Evolutionary conservation across 2,329 filamentous ascomycete species (phyloP).

Genomic region (Aspergillus ibericus): DNA sequence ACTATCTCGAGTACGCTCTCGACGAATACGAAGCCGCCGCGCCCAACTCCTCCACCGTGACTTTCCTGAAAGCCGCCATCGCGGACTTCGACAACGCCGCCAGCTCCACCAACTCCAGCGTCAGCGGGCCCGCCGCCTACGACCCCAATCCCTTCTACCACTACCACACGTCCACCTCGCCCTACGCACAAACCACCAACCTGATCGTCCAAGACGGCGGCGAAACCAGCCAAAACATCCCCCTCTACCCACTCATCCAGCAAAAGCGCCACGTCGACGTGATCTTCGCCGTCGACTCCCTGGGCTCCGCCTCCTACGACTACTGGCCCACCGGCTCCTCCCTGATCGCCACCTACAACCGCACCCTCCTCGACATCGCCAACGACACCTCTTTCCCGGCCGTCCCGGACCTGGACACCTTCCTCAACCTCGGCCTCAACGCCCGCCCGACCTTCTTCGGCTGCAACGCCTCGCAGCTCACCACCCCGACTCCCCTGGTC

Average conservation of each 20-base stretch:
- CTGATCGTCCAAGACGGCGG: conserved; percentile 74
- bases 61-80: too few species aligned
- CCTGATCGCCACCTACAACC: conserved; percentile 68
- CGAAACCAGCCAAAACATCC: conserved; percentile 72
- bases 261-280: conserved; percentile 68
- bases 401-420: conserved; percentile 70
- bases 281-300: conserved; percentile 71
- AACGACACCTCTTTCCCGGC: conserved; percentile 69
- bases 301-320: conserved; percentile 62
- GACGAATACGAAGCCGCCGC: too few species aligned
- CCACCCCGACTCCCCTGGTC: conserved; percentile 59
- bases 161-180: conserved; percentile 62
- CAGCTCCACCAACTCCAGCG: not conserved
- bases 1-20: too few species aligned
- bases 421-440: conserved; percentile 73
- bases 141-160: conserved; percentile 70
- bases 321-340: conserved; percentile 75
- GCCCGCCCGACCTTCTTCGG: conserved; percentile 73
- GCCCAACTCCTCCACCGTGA: too few species aligned
- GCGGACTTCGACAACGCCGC: conserved; percentile 63
- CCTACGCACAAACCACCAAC: conserved; percentile 50
- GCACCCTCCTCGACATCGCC: conserved; percentile 56
- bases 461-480: conserved; percentile 65
- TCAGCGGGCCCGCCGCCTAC: conserved; percentile 55
- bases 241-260: conserved; percentile 71